These are phyloP conservation scores for Astrephomene gubernaculifera DNA, from an alignment of 139 green algal genomes.

Conservation along the genomic window DNA sequence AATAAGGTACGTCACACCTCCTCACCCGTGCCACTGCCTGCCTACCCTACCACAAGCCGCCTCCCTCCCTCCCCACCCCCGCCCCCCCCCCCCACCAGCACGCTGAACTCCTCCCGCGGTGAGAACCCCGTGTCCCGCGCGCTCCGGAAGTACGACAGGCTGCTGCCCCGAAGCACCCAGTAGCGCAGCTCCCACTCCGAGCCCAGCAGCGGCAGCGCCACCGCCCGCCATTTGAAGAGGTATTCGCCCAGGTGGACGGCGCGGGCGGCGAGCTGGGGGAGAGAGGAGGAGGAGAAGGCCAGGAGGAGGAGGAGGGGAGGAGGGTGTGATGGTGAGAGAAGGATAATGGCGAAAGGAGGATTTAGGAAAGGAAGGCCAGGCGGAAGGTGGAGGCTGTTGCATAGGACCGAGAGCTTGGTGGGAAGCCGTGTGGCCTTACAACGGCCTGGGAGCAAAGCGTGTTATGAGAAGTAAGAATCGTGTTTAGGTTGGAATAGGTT, in stretches of 20 bases:
- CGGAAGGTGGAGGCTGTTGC: not conserved
- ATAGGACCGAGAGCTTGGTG: not conserved
- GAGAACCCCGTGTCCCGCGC: slow-evolving; percentile 41
- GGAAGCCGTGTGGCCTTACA: not conserved
- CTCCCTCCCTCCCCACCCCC: not conserved
- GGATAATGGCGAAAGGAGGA: too few species aligned
- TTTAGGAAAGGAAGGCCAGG: not conserved
- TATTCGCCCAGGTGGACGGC: slow-evolving; percentile 38
- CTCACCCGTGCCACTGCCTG: too few species aligned
- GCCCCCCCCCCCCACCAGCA: slow-evolving; percentile 12
- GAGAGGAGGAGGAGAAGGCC: not conserved
- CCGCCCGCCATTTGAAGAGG: slow-evolving; percentile 39
- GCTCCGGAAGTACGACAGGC: slow-evolving; percentile 38
- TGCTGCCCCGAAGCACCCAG: slow-evolving; percentile 26
- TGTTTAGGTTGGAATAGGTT: not conserved
- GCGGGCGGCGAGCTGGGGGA: slow-evolving; percentile 33
- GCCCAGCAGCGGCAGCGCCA: slow-evolving; percentile 48
- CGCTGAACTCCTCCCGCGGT: slow-evolving; percentile 48
- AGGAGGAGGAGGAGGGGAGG: too few species aligned
- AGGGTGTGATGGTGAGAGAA: too few species aligned
- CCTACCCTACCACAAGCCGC: not conserved
- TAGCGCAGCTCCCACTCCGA: slow-evolving; percentile 54
- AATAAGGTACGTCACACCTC: too few species aligned
- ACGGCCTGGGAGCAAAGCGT: not conserved
- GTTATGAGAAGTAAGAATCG: not conserved